Conservation (phyloP, 208 protist species). For the Crithidia sp. region DNA sequence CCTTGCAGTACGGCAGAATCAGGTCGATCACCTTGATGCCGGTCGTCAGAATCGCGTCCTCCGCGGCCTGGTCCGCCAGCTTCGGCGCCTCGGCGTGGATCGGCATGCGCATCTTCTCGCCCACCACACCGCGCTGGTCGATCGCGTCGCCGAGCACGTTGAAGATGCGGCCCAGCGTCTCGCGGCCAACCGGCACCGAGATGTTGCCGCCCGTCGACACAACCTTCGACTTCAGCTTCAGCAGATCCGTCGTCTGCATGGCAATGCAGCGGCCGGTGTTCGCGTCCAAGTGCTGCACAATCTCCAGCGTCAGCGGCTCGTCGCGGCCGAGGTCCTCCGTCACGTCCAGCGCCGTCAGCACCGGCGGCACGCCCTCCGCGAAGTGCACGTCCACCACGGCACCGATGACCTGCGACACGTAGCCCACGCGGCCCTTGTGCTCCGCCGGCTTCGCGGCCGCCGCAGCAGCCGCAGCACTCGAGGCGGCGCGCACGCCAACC, state of each 20-base stretch:
- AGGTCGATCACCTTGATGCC: conserved; percentile 99
- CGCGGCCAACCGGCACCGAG: conserved; percentile 95
- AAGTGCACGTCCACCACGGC: conserved; percentile 99
- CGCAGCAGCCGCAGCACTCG: conserved; percentile 23
- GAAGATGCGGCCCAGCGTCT: conserved; percentile 98
- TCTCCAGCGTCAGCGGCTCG: conserved; percentile 96
- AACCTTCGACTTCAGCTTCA: conserved; percentile 94
- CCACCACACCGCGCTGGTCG: conserved; percentile 97
- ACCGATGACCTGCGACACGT: conserved; percentile 97
- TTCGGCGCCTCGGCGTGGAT: conserved; percentile 96
- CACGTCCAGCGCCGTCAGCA: conserved; percentile 97
- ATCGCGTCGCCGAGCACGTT: conserved; percentile 99
- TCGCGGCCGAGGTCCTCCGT: conserved; percentile 77
- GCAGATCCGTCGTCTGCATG: conserved; percentile 98
- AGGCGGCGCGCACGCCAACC: conserved; percentile 31
- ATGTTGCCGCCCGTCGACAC: conserved; percentile 96
- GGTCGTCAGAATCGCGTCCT: conserved; percentile 96
- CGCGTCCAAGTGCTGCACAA: conserved; percentile 96
- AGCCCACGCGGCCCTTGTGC: conserved; percentile 82
- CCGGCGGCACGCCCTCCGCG: conserved; percentile 94
- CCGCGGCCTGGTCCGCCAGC: conserved; percentile 94
- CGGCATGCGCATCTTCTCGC: conserved; percentile 83
- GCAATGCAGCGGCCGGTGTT: conserved; percentile 98
- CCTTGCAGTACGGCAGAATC: conserved; percentile 98
- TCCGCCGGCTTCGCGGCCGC: conserved; percentile 44